A percentile compares a stretch with the other conserved stretches of the same genome.
These are phyloP conservation scores for Ormosia emarginata DNA, from an alignment of 306 rosid genomes.

Conservation along the genomic window DNA sequence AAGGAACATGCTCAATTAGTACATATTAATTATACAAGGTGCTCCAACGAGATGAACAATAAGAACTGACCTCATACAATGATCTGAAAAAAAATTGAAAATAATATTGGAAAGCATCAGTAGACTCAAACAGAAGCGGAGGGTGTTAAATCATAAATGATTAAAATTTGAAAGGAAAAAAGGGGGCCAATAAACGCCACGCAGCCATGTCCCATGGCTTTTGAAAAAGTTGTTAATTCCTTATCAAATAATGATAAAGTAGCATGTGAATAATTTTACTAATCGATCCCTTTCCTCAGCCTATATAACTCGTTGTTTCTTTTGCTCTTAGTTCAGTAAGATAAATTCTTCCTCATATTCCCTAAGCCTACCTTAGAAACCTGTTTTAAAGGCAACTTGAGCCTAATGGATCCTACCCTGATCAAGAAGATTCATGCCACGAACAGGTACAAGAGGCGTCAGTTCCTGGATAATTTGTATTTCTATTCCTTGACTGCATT, in stretches of 20 bases:
- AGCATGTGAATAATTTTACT: slow-evolving; percentile 28
- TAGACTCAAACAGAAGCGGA: background rate
- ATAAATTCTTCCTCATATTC: background rate
- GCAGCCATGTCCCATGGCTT: slow-evolving; percentile 37
- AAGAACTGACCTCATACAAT: background rate
- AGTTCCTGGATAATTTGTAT: slow-evolving; percentile 27
- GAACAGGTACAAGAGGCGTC: slow-evolving; percentile 33
- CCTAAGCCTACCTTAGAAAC: background rate
- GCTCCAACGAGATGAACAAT: background rate
- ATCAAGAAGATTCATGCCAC: slow-evolving; percentile 46
- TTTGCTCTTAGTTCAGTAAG: slow-evolving; percentile 18
- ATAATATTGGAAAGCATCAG: background rate
- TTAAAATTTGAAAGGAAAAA: slow-evolving; percentile 25
- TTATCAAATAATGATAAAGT: slow-evolving; percentile 30
- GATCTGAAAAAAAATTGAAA: background rate
- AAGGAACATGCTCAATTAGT: slow-evolving; percentile 8
- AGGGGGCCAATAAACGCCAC: slow-evolving; percentile 39
- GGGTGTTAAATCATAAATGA: background rate
- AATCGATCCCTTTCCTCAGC: slow-evolving; percentile 16
- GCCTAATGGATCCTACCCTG: slow-evolving; percentile 38
- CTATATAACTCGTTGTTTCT: slow-evolving; percentile 31
- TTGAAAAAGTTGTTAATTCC: slow-evolving; percentile 32
- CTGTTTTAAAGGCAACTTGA: background rate
- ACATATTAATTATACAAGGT: background rate
- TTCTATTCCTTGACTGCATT: slow-evolving; percentile 29